Evolutionary conservation across 495 filamentous ascomycete genomes (phyloP).

Genomic region (Ramalina intermedia): DNA sequence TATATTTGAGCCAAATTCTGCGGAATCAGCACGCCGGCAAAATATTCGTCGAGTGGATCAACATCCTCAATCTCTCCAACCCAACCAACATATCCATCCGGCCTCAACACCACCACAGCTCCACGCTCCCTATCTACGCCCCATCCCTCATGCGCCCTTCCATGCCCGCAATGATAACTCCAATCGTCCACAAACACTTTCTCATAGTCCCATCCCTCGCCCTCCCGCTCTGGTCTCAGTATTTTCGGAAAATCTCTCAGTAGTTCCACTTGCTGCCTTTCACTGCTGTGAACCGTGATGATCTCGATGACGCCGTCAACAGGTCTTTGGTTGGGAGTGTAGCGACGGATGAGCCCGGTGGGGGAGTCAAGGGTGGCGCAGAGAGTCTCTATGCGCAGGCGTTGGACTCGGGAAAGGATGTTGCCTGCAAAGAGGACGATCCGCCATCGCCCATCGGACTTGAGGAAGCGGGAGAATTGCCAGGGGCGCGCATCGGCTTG

Average conservation of each 20-base stretch:
- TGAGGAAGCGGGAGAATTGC: constrained; percentile 25
- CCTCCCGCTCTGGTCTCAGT: constrained; percentile 41
- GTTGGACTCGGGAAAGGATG: constrained; percentile 32
- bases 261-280: constrained; percentile 35
- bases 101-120: constrained; percentile 44
- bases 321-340: neutral
- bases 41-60: neutral
- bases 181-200: constrained; percentile 52
- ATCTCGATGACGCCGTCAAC: constrained; percentile 37
- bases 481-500: constrained; percentile 42
- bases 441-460: constrained; percentile 47
- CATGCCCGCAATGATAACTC: constrained; percentile 43
- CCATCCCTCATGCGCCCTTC: constrained; percentile 47
- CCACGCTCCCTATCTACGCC: constrained; percentile 46
- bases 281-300: constrained; percentile 44
- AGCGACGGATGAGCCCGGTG: neutral
- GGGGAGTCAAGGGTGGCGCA: neutral
- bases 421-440: constrained; percentile 53
- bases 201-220: constrained; percentile 48
- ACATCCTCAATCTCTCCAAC: constrained; percentile 43
- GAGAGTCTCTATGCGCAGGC: constrained; percentile 15
- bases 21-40: too few species aligned
- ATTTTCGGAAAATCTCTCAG: constrained; percentile 39
- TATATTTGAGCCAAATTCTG: too few species aligned
- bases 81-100: constrained; percentile 53